Base-by-base conservation (phyloP, 345 rosid species). In the Arabis hirsuta region DNA sequence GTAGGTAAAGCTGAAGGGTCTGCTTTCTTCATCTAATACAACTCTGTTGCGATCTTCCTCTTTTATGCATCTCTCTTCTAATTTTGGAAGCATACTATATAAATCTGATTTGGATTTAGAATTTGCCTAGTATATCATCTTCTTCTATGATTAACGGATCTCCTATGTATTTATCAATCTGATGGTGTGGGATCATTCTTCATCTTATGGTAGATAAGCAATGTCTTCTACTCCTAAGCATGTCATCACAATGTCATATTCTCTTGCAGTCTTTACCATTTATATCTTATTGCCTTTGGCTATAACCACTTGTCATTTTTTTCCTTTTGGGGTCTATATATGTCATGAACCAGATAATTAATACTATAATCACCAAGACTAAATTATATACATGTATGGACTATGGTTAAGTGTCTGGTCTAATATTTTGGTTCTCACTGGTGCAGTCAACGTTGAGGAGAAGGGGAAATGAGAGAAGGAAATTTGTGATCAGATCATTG, bases 381-480 rank as follows among this genome's bases (percentile, higher is more conserved):
- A 22, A 22, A 22, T 22, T 22, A 32, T 32, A 32, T 32, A 31
- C 16, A 43, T 36, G 39, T 42, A 55, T 19, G 24, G 44, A 22
- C 7, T 68, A 12, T 46, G 22, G 31, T 16, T 51, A 10, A 22
- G 4, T 53, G 20, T 58, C 31, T 31, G 2, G 51, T 58, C 38
- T 34, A 26, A 44, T 43, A 9, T n/a, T 44, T 48, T 50, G 12
- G 54, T 60, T 12, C 65, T 32, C 39, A 52, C 51, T 36, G 62
- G 20, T 64, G n/a, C 84, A 89, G 96, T 67, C 82, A 83, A 9
- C 71, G 83, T 87, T 2, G 88, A 86, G 83, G 87, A 89, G 64
- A 88, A 81, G 76, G 90, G 24, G 24, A 22, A 22, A 22, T 22
- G 24, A 22, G 24, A 22, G 24, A 22, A 22, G 24, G 24, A 22